These are phyloP conservation scores for Albifimbria verrucaria DNA, from an alignment of 2,329 filamentous ascomycete species.

Conservation along the genomic window DNA sequence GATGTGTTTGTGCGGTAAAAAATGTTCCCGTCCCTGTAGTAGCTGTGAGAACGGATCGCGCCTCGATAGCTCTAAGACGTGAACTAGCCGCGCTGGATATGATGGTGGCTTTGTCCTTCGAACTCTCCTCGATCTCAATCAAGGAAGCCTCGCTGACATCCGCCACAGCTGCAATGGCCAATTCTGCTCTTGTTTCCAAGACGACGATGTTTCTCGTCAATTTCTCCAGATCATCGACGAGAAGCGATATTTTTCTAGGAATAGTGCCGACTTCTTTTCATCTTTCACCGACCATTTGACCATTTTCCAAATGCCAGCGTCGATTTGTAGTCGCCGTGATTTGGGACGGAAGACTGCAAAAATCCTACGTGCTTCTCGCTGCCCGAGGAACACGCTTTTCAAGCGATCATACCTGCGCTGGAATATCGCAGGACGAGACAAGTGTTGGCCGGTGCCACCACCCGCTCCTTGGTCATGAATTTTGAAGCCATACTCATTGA, in stretches of 20 bases:
- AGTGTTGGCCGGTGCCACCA: neutral
- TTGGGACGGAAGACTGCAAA: neutral
- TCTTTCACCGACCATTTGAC: constrained; percentile 5
- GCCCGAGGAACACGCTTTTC: too few relatives aligned
- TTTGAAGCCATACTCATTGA: constrained; percentile 1
- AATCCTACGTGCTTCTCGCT: neutral
- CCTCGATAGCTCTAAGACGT: neutral
- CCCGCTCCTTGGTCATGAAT: neutral
- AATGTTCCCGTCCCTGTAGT: neutral
- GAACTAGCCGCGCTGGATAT: neutral
- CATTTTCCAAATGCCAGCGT: neutral
- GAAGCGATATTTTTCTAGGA: neutral
- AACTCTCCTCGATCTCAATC: neutral
- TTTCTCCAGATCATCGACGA: neutral
- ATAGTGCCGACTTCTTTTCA: constrained; percentile 1
- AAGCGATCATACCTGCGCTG: neutral
- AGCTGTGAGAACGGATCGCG: neutral
- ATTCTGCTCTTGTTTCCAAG: neutral
- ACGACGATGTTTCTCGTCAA: constrained; percentile 1
- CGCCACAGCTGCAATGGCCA: neutral
- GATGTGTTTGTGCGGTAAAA: neutral
- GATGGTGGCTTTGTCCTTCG: neutral
- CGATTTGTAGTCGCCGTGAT: neutral
- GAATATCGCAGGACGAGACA: neutral
- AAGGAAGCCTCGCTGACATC: constrained; percentile 1